Percentiles rank a stretch among this genome's conserved stretches.
Evolutionary conservation across 257 asterid genomes (phyloP).

Genomic region (Misopates orontium): DNA sequence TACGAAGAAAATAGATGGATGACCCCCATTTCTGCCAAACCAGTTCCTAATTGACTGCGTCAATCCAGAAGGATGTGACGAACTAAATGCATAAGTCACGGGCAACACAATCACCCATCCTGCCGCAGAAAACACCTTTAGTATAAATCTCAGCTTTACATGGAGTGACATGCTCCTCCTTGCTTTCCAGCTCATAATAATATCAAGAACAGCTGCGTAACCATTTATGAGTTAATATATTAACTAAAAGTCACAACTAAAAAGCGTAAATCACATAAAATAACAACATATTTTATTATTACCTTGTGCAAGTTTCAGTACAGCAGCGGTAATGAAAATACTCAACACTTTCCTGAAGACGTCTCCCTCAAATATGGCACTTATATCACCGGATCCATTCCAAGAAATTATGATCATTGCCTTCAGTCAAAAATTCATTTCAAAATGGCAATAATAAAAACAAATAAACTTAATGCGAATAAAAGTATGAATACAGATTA

Average conservation of each 20-base stretch:
- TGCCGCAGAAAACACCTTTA: constrained; percentile 77
- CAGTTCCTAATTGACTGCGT: constrained; percentile 74
- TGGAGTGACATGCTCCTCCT: constrained; percentile 81
- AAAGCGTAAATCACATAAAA: neutral
- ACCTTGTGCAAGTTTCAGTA: constrained; percentile 87
- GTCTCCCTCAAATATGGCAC: constrained; percentile 59
- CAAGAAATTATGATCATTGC: constrained; percentile 94
- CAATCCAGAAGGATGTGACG: constrained; percentile 72
- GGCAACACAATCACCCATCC: constrained; percentile 88
- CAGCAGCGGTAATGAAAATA: constrained; percentile 88
- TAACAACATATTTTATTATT: constrained; percentile 7
- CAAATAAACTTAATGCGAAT: constrained; percentile 10
- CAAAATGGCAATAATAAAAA: constrained; percentile 14
- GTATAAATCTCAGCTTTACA: constrained; percentile 83
- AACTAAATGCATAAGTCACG: constrained; percentile 90
- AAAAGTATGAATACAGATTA: constrained; percentile 19
- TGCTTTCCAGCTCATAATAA: constrained; percentile 84
- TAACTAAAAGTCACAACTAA: constrained; percentile 1
- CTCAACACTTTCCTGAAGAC: constrained; percentile 87
- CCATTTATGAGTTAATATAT: constrained; percentile 9
- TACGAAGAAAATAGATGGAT: constrained; percentile 77
- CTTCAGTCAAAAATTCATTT: constrained; percentile 40
- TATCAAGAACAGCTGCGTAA: constrained; percentile 74
- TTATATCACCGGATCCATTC: constrained; percentile 71
- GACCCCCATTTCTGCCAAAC: constrained; percentile 76